A percentile compares a stretch with the other conserved stretches of the same genome.
Conservation (phyloP, 202 grass and related monocot species). For the Musa balbisiana region DNA sequence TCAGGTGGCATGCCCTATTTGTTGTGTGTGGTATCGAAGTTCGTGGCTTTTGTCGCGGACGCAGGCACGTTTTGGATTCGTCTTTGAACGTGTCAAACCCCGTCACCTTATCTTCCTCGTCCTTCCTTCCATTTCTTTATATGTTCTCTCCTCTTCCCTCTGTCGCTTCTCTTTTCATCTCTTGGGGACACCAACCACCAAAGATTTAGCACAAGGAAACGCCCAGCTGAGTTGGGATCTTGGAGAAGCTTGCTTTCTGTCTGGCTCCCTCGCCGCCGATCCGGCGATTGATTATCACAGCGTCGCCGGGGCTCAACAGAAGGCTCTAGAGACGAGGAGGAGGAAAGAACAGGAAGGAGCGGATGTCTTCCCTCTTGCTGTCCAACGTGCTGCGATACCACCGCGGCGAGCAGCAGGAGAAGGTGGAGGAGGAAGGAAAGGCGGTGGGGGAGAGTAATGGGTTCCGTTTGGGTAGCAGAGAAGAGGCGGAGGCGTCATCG, state of each 20-base stretch:
- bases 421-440: not conserved
- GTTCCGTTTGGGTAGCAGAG: conserved; percentile 28
- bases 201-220: too few relatives aligned
- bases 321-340: conserved; percentile 11
- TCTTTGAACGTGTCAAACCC: not conserved
- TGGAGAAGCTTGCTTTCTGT: too few relatives aligned
- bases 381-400: not conserved
- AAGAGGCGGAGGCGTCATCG: conserved; percentile 31
- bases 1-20: too few relatives aligned
- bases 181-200: too few relatives aligned
- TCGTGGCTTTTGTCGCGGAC: too few relatives aligned
- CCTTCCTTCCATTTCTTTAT: not conserved
- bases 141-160: too few relatives aligned
- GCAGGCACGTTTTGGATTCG: not conserved
- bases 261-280: conserved; percentile 4
- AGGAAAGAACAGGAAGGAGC: conserved; percentile 5
- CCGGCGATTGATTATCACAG: not conserved
- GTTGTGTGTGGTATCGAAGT: too few relatives aligned
- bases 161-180: too few relatives aligned
- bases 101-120: conserved; percentile 14
- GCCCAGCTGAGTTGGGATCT: too few relatives aligned
- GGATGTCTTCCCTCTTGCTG: conserved; percentile 1
- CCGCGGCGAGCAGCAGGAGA: not conserved
- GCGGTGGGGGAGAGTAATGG: conserved; percentile 4
- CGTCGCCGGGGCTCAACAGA: not conserved